These are phyloP conservation scores for Talaromyces ruber DNA, from an alignment of 495 filamentous ascomycete species.

Conservation along the genomic window DNA sequence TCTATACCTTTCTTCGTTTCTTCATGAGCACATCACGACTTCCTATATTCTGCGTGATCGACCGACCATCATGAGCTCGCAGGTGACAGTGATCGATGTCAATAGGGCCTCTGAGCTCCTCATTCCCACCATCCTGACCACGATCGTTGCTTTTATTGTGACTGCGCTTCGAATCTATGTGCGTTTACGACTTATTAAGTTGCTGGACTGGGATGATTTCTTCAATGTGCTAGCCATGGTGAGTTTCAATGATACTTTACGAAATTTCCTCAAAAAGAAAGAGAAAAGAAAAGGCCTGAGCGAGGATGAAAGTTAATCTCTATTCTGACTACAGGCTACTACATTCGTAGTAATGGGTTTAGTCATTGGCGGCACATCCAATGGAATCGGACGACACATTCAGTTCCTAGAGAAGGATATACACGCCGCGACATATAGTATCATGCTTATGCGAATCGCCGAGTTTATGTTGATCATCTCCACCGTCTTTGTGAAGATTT, in stretches of 20 bases:
- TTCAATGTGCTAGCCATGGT: constrained; percentile 7
- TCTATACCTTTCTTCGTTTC: not conserved
- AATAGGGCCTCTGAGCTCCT: constrained; percentile 7
- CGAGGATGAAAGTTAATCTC: not conserved
- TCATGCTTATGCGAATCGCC: not conserved
- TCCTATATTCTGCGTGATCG: not conserved
- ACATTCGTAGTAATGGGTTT: not conserved
- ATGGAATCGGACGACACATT: not conserved
- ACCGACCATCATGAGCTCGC: not conserved
- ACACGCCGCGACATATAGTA: not conserved
- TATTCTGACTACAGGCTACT: not conserved
- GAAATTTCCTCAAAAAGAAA: not conserved
- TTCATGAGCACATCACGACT: not conserved
- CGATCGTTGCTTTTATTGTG: constrained; percentile 1
- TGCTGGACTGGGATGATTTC: constrained; percentile 9
- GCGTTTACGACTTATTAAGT: not conserved
- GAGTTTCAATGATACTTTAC: not conserved
- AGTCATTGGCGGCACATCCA: not conserved
- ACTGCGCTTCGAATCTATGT: constrained; percentile 2
- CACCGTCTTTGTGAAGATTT: constrained; percentile 1
- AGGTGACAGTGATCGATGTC: not conserved
- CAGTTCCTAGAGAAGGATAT: not conserved
- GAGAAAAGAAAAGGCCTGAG: not conserved
- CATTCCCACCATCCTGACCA: constrained; percentile 8
- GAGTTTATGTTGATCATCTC: not conserved